Base-by-base conservation (phyloP, 2,329 filamentous ascomycete genomes). In the Exophiala lecanii-corni region DNA sequence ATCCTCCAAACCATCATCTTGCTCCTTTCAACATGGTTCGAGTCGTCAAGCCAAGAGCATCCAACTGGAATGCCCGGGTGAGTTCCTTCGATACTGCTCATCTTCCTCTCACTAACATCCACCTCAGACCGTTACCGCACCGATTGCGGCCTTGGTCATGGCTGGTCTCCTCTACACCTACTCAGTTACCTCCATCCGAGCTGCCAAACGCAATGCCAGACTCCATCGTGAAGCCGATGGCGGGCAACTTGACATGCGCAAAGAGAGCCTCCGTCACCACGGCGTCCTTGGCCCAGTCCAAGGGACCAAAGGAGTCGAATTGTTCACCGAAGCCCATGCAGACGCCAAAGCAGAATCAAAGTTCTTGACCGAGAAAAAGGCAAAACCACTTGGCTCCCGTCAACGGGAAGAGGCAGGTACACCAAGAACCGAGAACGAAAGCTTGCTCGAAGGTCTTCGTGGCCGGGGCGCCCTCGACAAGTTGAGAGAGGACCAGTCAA, bases 171-270 rank as follows among this genome's bases (percentile, higher is more conserved):
- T 81, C 21, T 78, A 76, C 60, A 62, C 65, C 30, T 86, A 86
- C 62, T 71, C 79, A 19, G 67, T 81, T 38, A 81, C 75, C 6
- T 81, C 76, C 17, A 85, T 86, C 49, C 70, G 74, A 47, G 76
- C 79, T 17, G 82, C 82, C 2, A 82, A 83, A 54, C 69, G 75
- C 35, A 83, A 84, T 51, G 81, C 81, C 0, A 72, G 78, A 49
- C 74, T 78, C 40, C 67, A 79, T 36, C 73, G 54, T 30, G 52
- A 55, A 46, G 55, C 55, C 6, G 55, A 57, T 36, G 55, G 55
- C 13, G 55, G 55, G 10, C 55, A 57, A 41, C 39, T 57, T 5
- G 53, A 57, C 46, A 55, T 57, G 54, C 47, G 54, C 3, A 50
- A 48, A 12, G 55, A 57, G 37, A 53, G 48, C 28, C 42, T 57